phyloP scores from a whole-genome alignment of 441 rosid genomes.

The Biscutella auriculata region DNA sequence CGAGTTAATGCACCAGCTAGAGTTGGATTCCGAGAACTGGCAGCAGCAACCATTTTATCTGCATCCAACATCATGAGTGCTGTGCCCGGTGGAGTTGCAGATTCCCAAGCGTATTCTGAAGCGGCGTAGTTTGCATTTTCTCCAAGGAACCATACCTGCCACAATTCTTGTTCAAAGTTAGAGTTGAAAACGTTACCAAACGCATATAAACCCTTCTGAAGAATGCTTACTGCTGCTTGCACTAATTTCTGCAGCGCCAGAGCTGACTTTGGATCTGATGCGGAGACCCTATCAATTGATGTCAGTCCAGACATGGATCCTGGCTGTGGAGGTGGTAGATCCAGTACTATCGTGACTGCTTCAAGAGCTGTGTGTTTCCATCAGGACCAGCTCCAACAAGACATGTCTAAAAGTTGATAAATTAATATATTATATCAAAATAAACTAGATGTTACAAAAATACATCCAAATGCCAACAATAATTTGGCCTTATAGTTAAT shows the following conservation, averaged over 20 bases:
- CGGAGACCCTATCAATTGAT: slow-evolving; percentile 85
- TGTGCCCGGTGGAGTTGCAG: slow-evolving; percentile 99
- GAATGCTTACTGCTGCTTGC: slow-evolving; percentile 91
- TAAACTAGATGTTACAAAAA: background rate
- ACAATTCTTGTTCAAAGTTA: background rate
- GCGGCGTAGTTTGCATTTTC: slow-evolving; percentile 99
- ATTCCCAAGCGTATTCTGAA: slow-evolving; percentile 99
- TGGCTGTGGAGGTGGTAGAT: slow-evolving; percentile 97
- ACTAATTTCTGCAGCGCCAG: slow-evolving; percentile 92
- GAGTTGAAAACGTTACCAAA: slow-evolving; percentile 5
- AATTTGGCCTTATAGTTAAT: background rate
- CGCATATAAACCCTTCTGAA: slow-evolving; percentile 1
- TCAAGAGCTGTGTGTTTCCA: slow-evolving; percentile 96
- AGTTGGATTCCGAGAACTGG: slow-evolving; percentile 98
- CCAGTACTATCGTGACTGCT: slow-evolving; percentile 99
- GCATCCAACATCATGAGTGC: slow-evolving; percentile 99
- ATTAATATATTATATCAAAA: no score
- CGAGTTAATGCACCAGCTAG: slow-evolving; percentile 97
- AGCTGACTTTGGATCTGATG: slow-evolving; percentile 98
- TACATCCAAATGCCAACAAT: background rate
- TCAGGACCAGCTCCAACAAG: slow-evolving; percentile 99
- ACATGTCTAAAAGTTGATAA: slow-evolving; percentile 53
- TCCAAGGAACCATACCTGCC: slow-evolving; percentile 99
- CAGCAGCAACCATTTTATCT: slow-evolving; percentile 99
- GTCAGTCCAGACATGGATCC: slow-evolving; percentile 89